Percentiles rank a stretch among this genome's conserved stretches.
Evolutionary conservation across 331 rosid species (phyloP).

Genomic region (Ulmus americana): DNA sequence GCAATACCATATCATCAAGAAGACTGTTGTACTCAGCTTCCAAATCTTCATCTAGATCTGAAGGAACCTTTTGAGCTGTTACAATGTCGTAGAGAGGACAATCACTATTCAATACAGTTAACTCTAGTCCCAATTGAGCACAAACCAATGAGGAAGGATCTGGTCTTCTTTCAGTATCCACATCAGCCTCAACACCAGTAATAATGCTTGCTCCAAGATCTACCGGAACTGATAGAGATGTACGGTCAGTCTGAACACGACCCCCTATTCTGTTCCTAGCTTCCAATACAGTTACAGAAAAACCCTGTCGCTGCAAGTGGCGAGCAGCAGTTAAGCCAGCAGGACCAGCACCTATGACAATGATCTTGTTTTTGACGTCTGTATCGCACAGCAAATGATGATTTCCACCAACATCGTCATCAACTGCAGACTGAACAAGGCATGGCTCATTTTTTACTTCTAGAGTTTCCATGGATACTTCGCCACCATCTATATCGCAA

Average conservation of each 20-base stretch:
- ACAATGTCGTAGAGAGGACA: conserved; percentile 90
- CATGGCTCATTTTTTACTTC: conserved; percentile 35
- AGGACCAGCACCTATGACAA: conserved; percentile 96
- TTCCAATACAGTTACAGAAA: conserved; percentile 69
- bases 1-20: conserved; percentile 87
- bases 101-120: conserved; percentile 87
- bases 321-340: conserved; percentile 98
- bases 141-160: conserved; percentile 97
- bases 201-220: conserved; percentile 99
- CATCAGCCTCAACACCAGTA: conserved; percentile 99
- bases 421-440: conserved; percentile 26
- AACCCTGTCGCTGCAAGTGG: conserved; percentile 92
- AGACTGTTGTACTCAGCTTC: conserved; percentile 96
- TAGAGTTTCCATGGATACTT: conserved; percentile 32
- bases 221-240: conserved; percentile 91
- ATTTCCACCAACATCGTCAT: conserved; percentile 33
- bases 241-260: conserved; percentile 81
- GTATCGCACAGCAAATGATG: conserved; percentile 32
- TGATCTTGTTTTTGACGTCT: conserved; percentile 55
- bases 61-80: conserved; percentile 77
- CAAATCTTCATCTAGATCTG: conserved; percentile 84
- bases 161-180: conserved; percentile 93
- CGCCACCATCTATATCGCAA: conserved; percentile 31
- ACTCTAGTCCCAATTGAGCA: conserved; percentile 89
- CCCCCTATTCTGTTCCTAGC: conserved; percentile 95